phyloP scores from a whole-genome alignment of 352 stramenopile species.

The Phytophthora crassamura region DNA sequence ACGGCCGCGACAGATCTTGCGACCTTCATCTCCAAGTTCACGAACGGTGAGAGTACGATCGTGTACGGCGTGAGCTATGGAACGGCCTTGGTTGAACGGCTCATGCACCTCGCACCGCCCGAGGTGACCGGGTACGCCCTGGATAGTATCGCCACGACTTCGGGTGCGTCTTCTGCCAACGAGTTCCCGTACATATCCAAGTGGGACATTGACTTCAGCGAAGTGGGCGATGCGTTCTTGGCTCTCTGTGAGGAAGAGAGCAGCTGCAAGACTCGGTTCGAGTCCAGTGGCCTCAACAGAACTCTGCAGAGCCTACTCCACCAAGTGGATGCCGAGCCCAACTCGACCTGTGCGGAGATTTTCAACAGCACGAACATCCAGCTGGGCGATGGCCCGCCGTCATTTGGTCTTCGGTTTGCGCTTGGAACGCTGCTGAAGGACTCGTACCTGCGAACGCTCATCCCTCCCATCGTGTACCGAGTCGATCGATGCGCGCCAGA shows the following conservation, averaged over 20 bases:
- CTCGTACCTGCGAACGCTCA: too few relatives aligned
- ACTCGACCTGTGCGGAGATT: slow-evolving; percentile 27
- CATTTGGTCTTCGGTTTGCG: too few relatives aligned
- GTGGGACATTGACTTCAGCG: slow-evolving; percentile 38
- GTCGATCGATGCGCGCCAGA: slow-evolving; percentile 35
- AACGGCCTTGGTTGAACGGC: too few relatives aligned
- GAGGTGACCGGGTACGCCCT: too few relatives aligned
- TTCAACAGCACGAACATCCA: too few relatives aligned
- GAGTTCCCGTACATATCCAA: slow-evolving; percentile 37
- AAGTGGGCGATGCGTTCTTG: slow-evolving; percentile 35
- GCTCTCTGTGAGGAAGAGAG: slow-evolving; percentile 13
- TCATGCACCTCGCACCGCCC: too few relatives aligned
- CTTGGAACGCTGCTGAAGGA: too few relatives aligned
- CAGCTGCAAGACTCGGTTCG: slow-evolving; percentile 24
- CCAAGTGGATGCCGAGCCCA: slow-evolving; percentile 24
- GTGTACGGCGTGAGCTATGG: too few relatives aligned
- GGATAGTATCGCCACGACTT: slow-evolving; percentile 31
- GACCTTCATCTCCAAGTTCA: too few relatives aligned
- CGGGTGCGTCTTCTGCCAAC: not conserved
- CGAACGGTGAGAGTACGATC: too few relatives aligned
- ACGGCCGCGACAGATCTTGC: too few relatives aligned
- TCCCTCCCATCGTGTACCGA: slow-evolving; percentile 41
- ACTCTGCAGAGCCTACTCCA: slow-evolving; percentile 20
- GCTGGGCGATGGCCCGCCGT: too few relatives aligned
- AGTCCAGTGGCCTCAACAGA: not conserved